phyloP scores from a whole-genome alignment of 2,329 filamentous ascomycete species.

The Chrysoporthe puriensis region DNA sequence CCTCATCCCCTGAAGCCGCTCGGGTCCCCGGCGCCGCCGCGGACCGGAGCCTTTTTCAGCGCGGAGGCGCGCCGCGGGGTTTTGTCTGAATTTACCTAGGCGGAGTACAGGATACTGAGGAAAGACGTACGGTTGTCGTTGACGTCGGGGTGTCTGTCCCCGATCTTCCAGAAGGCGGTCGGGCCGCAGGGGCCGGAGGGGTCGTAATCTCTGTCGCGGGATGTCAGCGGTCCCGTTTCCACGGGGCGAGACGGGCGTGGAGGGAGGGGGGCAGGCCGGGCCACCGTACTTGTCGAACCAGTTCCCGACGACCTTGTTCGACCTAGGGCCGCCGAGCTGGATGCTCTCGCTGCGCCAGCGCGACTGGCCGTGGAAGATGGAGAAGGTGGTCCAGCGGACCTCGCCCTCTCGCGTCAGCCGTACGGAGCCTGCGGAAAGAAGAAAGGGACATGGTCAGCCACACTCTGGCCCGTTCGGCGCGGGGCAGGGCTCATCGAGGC shows the following conservation, averaged over 20 bases:
- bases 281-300: constrained; percentile 72
- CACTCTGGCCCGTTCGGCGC: not conserved
- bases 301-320: constrained; percentile 69
- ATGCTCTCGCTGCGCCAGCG: constrained; percentile 78
- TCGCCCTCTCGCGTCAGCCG: constrained; percentile 70
- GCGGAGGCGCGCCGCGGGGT: no score
- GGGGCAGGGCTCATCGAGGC: not conserved
- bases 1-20: no score
- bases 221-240: not conserved
- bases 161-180: constrained; percentile 78
- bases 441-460: constrained; percentile 25
- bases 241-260: not conserved
- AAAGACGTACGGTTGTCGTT: constrained; percentile 37
- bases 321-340: constrained; percentile 70
- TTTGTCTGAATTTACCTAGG: constrained; percentile 28
- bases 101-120: constrained; percentile 32
- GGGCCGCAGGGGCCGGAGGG: constrained; percentile 72
- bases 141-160: constrained; percentile 47
- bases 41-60: no score
- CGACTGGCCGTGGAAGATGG: constrained; percentile 65
- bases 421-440: constrained; percentile 55
- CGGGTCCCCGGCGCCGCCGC: no score
- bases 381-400: constrained; percentile 74
- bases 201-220: constrained; percentile 61
- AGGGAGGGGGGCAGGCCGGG: not conserved